These are phyloP conservation scores for Erysimum cheiranthoides DNA, from an alignment of 345 rosid genomes.

Conservation along the genomic window DNA sequence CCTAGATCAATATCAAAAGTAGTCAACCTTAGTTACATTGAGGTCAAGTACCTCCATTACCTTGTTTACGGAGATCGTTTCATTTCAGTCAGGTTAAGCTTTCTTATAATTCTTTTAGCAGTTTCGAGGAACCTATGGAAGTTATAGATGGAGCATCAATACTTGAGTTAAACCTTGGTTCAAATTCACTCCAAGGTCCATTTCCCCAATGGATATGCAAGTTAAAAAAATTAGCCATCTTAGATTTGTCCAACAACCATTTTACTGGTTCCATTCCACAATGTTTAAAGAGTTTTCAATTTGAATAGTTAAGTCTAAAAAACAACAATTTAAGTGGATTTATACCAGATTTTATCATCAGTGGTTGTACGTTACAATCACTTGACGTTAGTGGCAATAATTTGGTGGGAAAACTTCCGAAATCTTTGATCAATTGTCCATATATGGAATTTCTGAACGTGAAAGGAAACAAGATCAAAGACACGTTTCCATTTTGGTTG, in stretches of 20 bases:
- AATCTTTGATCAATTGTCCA: background rate
- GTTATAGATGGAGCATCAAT: background rate
- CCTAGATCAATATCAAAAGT: too few relatives aligned
- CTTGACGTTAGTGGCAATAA: background rate
- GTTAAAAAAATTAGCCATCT: fast-evolving
- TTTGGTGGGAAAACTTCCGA: background rate
- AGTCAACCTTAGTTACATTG: too few relatives aligned
- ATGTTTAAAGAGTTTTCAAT: too few relatives aligned
- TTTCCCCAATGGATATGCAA: conserved; percentile 38
- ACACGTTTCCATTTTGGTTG: conserved; percentile 8
- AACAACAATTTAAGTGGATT: background rate
- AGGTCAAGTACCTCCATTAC: too few relatives aligned
- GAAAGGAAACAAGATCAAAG: background rate
- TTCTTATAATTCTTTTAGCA: too few relatives aligned
- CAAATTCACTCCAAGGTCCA: conserved; percentile 18
- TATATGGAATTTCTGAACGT: background rate
- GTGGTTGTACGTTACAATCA: fast-evolving
- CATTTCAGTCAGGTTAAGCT: too few relatives aligned
- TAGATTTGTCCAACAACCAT: background rate
- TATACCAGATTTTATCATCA: background rate
- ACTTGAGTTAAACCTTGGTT: background rate
- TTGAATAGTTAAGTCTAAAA: background rate
- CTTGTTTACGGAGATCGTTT: too few relatives aligned
- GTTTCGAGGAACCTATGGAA: background rate
- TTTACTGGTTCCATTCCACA: too few relatives aligned